These are phyloP conservation scores for Mycena venus DNA, from an alignment of 768 basidiomycete species.

Conservation along the genomic window DNA sequence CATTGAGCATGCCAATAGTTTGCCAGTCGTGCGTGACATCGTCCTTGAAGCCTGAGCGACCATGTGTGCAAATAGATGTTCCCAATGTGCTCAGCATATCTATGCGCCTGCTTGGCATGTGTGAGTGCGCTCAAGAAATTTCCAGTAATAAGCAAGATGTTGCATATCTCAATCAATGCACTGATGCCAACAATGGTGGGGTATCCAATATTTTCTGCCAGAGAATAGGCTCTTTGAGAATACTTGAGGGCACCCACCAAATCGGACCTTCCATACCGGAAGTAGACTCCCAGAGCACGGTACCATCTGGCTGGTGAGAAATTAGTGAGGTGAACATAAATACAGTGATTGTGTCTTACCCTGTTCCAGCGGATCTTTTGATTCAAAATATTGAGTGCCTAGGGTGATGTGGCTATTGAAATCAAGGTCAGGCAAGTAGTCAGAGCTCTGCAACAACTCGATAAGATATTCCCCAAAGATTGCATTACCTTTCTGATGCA, in stretches of 20 bases:
- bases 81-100: too few species aligned
- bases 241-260: neutral
- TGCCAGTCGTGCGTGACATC: neutral
- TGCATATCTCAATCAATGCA: neutral
- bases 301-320: neutral
- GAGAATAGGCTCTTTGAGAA: neutral
- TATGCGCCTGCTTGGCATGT: too few species aligned
- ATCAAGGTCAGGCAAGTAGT: neutral
- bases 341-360: too few species aligned
- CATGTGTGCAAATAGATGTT: too few species aligned
- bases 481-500: neutral
- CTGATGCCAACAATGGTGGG: neutral
- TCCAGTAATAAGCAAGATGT: neutral
- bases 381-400: neutral
- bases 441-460: neutral
- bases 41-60: too few species aligned
- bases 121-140: neutral
- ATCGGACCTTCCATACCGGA: neutral
- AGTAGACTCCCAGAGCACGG: neutral
- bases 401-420: neutral
- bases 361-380: neutral
- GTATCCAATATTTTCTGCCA: neutral
- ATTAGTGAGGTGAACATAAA: neutral
- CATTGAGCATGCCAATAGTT: neutral
- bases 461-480: neutral